Evolutionary conservation across 768 basidiomycete species (phyloP).

Genomic region (Termitomyces sp.): DNA sequence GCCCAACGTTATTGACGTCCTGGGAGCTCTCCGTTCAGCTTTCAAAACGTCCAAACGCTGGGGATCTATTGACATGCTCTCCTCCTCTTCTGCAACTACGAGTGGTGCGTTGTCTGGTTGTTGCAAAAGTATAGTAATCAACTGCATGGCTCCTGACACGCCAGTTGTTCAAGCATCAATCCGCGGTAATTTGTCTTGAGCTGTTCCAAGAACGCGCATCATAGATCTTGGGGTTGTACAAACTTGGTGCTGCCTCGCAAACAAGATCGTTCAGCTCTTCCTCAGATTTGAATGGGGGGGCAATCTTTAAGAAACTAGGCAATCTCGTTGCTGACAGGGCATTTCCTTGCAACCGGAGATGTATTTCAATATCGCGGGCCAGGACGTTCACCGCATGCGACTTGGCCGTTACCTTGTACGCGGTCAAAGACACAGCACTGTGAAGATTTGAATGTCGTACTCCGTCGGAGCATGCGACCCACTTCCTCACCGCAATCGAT

Average conservation of each 20-base stretch:
- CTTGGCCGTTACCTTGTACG: constrained; percentile 70
- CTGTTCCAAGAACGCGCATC: constrained; percentile 50
- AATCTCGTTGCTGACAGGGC: constrained; percentile 47
- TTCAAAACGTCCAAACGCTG: constrained; percentile 20
- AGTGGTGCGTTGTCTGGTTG: constrained; percentile 55
- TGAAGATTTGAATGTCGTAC: constrained; percentile 51
- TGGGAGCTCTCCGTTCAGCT: constrained; percentile 33
- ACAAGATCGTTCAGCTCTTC: constrained; percentile 66
- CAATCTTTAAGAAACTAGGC: constrained; percentile 55
- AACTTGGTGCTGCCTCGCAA: constrained; percentile 63
- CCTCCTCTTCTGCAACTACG: constrained; percentile 33
- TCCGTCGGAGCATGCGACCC: constrained; percentile 68
- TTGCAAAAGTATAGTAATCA: constrained; percentile 74
- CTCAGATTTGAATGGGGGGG: constrained; percentile 52
- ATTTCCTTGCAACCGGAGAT: too few species aligned
- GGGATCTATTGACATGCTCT: constrained; percentile 37
- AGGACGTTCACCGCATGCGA: constrained; percentile 73
- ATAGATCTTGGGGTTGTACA: constrained; percentile 72
- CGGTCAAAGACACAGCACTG: constrained; percentile 56
- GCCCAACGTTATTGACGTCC: constrained; percentile 51
- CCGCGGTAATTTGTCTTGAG: constrained; percentile 53
- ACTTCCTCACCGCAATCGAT: constrained; percentile 62
- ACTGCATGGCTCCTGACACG: constrained; percentile 61
- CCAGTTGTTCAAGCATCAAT: constrained; percentile 62
- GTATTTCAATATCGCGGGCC: constrained; percentile 69